A percentile compares a stretch with the other conserved stretches of the same genome.
Conservation (phyloP, 1,284 basidiomycete species). For the Cutaneotrichosporon mucoides region DNA sequence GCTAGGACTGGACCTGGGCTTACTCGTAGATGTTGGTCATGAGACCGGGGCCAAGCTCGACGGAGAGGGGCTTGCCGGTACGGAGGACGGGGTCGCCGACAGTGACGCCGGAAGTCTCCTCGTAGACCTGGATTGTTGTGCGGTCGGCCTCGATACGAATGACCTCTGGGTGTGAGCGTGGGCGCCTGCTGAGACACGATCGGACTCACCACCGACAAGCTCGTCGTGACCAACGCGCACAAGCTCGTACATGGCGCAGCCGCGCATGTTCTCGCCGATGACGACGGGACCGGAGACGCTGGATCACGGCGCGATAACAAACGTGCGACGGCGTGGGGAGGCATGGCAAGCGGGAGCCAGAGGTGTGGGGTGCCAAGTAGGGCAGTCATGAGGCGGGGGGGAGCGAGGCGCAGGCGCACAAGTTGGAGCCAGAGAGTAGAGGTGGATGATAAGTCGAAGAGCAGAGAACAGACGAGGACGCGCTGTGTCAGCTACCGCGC, state of each 20-base stretch:
- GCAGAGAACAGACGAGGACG: too few relatives aligned
- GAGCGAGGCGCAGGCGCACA: not conserved
- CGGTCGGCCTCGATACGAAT: slow-evolving; percentile 96
- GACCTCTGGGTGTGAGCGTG: slow-evolving; percentile 63
- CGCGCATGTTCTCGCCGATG: slow-evolving; percentile 92
- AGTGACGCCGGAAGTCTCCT: slow-evolving; percentile 95
- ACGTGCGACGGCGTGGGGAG: not conserved
- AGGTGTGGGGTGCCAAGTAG: not conserved
- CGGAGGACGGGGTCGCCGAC: slow-evolving; percentile 96
- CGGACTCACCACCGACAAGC: slow-evolving; percentile 76
- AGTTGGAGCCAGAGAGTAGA: not conserved
- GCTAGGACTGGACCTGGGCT: too few relatives aligned
- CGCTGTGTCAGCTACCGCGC: slow-evolving; percentile 2
- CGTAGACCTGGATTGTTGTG: slow-evolving; percentile 99
- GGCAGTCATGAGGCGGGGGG: not conserved
- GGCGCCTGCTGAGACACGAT: slow-evolving; percentile 1
- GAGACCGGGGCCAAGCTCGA: slow-evolving; percentile 93
- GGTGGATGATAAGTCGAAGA: too few relatives aligned
- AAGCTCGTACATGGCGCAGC: slow-evolving; percentile 95
- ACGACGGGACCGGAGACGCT: slow-evolving; percentile 96
- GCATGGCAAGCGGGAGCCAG: not conserved
- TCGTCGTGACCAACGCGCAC: slow-evolving; percentile 93
- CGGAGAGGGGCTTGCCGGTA: slow-evolving; percentile 95
- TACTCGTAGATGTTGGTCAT: slow-evolving; percentile 97
- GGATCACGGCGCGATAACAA: slow-evolving; percentile 6